A percentile compares a stretch with the other conserved stretches of the same genome.
These are phyloP conservation scores for Boletus pseudo-olivaceus DNA, from an alignment of 768 basidiomycete genomes.

Conservation along the genomic window DNA sequence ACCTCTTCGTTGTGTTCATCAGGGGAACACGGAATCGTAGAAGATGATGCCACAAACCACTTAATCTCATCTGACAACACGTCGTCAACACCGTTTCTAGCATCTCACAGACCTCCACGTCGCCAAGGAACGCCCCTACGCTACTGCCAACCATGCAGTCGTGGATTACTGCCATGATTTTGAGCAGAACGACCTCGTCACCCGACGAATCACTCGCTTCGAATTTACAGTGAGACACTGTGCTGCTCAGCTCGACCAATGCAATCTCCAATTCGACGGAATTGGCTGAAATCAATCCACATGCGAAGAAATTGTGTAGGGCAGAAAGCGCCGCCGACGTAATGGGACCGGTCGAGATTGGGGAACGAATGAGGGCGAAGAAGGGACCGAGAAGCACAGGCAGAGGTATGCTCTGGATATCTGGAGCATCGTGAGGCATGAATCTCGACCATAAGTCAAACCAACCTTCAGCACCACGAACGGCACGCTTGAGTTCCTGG, in stretches of 20 bases:
- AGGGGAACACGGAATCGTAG: constrained; percentile 7
- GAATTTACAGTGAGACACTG: constrained; percentile 95
- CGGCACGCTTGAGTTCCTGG: constrained; percentile 71
- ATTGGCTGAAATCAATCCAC: constrained; percentile 60
- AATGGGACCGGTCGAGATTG: constrained; percentile 93
- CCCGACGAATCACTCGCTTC: constrained; percentile 97
- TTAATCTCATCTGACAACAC: constrained; percentile 94
- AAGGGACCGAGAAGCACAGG: constrained; percentile 77
- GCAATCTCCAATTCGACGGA: constrained; percentile 60
- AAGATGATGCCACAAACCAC: constrained; percentile 54
- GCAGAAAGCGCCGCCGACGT: constrained; percentile 91
- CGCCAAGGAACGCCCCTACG: constrained; percentile 73
- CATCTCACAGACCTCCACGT: constrained; percentile 97
- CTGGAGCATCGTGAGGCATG: constrained; percentile 38
- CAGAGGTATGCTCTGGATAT: constrained; percentile 55
- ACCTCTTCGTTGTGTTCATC: constrained; percentile 53
- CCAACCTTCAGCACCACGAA: constrained; percentile 68
- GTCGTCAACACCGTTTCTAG: constrained; percentile 96
- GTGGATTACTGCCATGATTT: constrained; percentile 86
- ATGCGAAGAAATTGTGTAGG: constrained; percentile 84
- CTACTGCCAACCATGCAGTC: constrained; percentile 66
- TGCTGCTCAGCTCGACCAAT: constrained; percentile 79
- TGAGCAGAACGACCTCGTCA: constrained; percentile 92
- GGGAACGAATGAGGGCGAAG: constrained; percentile 89
- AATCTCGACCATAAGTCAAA: constrained; percentile 7